phyloP scores from a whole-genome alignment of 352 stramenopile species.

The Phytophthora cryptogea region DNA sequence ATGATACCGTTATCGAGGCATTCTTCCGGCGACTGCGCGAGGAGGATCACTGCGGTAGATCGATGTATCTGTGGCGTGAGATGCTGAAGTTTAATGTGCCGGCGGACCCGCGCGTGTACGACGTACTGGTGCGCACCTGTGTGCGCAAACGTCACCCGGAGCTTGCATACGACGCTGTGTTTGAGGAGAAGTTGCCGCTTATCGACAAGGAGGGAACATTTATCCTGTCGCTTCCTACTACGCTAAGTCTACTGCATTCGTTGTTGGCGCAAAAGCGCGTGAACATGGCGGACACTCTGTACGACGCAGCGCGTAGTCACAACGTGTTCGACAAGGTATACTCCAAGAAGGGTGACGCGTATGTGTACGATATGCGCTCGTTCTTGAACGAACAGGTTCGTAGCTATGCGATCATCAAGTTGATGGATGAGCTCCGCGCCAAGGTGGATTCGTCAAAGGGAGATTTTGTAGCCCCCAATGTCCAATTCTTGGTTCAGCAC shows the following conservation, averaged over 20 bases:
- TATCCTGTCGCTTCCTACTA: slow-evolving; percentile 61
- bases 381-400: slow-evolving; percentile 62
- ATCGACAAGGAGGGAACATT: slow-evolving; percentile 64
- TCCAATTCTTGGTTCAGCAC: slow-evolving; percentile 78
- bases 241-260: slow-evolving; percentile 69
- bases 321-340: slow-evolving; percentile 65
- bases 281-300: slow-evolving; percentile 72
- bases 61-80: slow-evolving; percentile 88
- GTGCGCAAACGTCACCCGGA: slow-evolving; percentile 86
- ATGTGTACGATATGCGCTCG: slow-evolving; percentile 68
- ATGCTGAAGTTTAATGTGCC: slow-evolving; percentile 75
- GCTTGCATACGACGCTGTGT: slow-evolving; percentile 70
- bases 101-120: slow-evolving; percentile 74
- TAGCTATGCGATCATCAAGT: slow-evolving; percentile 66
- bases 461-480: slow-evolving; percentile 42
- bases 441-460: slow-evolving; percentile 46
- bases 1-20: slow-evolving; percentile 72
- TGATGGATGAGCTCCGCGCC: slow-evolving; percentile 60
- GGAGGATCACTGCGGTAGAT: slow-evolving; percentile 81
- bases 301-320: slow-evolving; percentile 52
- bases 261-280: slow-evolving; percentile 65
- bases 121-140: slow-evolving; percentile 82
- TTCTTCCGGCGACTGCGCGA: slow-evolving; percentile 86
- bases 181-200: slow-evolving; percentile 64
- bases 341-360: slow-evolving; percentile 39